Evolutionary conservation across 2,329 filamentous ascomycete species (phyloP).

Genomic region (Aureobasidium vineae): DNA sequence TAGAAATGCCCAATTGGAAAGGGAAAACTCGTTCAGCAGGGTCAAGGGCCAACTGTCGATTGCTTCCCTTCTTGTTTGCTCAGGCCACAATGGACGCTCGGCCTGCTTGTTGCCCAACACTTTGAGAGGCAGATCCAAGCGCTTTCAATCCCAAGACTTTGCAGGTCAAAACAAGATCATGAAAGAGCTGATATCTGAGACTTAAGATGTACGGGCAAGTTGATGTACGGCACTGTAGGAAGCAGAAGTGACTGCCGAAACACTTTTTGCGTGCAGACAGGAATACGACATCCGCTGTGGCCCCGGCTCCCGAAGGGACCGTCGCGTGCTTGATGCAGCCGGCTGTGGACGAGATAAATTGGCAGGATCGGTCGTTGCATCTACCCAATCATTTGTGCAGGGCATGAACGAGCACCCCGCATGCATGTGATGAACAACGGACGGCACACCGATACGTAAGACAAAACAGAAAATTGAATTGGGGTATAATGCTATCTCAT

Average conservation of each 20-base stretch:
- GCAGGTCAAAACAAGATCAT: not conserved
- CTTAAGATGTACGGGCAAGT: not conserved
- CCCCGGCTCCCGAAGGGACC: not conserved
- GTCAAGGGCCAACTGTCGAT: not conserved
- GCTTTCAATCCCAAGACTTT: not conserved
- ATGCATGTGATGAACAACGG: not conserved
- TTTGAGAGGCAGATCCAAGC: not conserved
- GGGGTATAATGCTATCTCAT: conserved; percentile 25
- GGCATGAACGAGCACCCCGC: not conserved
- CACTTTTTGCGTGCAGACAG: not conserved
- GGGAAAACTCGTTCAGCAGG: not conserved
- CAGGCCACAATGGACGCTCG: conserved; percentile 9
- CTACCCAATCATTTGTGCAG: conserved; percentile 5
- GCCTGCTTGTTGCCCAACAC: not conserved
- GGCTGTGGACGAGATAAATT: conserved; percentile 10
- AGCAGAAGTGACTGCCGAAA: conserved; percentile 4
- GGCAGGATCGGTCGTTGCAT: not conserved
- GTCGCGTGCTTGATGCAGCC: conserved; percentile 21
- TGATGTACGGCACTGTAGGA: not conserved
- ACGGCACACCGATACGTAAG: not conserved
- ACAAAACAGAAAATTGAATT: conserved; percentile 17
- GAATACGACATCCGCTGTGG: not conserved
- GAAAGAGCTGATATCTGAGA: not conserved
- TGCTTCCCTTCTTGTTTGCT: not conserved
- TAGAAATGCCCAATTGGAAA: not conserved